These are phyloP conservation scores for Yarrowia divulgata DNA, from an alignment of 805 yeast genomes.

Conservation along the genomic window DNA sequence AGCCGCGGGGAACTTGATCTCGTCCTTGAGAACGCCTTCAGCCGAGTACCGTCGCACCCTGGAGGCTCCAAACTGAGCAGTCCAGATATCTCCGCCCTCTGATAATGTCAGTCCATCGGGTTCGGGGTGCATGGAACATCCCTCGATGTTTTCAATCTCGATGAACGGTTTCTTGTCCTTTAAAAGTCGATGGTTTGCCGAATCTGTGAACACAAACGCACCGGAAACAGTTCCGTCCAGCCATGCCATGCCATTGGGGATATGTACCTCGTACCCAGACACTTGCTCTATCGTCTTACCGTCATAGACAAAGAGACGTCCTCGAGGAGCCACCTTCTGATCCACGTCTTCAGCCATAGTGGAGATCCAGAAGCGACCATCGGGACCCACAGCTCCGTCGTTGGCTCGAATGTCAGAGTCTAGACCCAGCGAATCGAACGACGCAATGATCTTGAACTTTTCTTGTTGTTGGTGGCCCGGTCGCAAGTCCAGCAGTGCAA, in stretches of 20 bases:
- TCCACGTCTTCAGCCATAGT: constrained; percentile 59
- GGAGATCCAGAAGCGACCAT: constrained; percentile 82
- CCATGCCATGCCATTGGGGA: constrained; percentile 81
- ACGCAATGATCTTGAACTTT: neutral
- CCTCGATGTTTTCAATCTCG: constrained; percentile 45
- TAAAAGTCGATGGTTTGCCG: constrained; percentile 54
- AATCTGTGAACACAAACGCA: constrained; percentile 62
- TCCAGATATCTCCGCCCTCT: constrained; percentile 60
- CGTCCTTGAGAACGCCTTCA: constrained; percentile 60
- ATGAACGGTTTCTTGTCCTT: constrained; percentile 54
- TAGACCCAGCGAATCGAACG: neutral
- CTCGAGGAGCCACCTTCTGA: constrained; percentile 52
- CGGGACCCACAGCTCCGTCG: constrained; percentile 81
- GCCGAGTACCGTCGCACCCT: constrained; percentile 62
- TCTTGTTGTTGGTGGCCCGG: neutral
- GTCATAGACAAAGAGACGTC: constrained; percentile 59
- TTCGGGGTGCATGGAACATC: constrained; percentile 51
- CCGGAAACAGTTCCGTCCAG: constrained; percentile 48
- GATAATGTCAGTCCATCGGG: constrained; percentile 85
- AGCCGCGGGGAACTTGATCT: constrained; percentile 63
- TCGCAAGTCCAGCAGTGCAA: constrained; percentile 13
- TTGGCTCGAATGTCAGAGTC: constrained; percentile 62
- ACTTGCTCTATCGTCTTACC: constrained; percentile 44
- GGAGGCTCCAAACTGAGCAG: constrained; percentile 70
- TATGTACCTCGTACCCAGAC: constrained; percentile 55